Evolutionary conservation across 495 filamentous ascomycete species (phyloP), one percentile per base, ranked within the genome.

Genomic region (Terfezia claveryi): DNA sequence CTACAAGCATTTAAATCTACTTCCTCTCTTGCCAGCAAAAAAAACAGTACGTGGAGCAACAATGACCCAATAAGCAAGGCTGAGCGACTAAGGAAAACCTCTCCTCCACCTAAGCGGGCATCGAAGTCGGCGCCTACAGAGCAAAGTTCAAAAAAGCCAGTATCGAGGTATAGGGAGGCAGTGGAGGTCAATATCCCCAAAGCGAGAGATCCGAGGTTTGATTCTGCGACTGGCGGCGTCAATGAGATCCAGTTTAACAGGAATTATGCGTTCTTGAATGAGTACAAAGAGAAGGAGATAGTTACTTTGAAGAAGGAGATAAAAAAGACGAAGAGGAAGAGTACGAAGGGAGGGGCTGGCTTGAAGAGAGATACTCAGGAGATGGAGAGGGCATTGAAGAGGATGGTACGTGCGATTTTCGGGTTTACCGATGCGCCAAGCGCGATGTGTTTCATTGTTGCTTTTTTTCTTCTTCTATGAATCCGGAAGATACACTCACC

Each of bases 91-190:
- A 49, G 64, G 66, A 61, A 70, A 57, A 60, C 54, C 51, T 23
- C 61, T 65, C n/a, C 49, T 55, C 8, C 61, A 41, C 56, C 69
- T 12, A 68, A 66, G 17, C 80, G 87, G 10, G 61, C 78, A 23
- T 83, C 73, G 66, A 98, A 98, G 66, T 87, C 96, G 66, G 91
- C 91, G 0, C 91, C 91, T 0, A 74, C 77, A 52, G 80, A 85
- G 46, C 73, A 85, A 55, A 80, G 84, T 1, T 83, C 81, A 68
- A 94, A 88, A 67, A 77, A 76, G 10, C 80, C 80, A 23, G 89
- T 98, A 23, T 79, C 82, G 7, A 80, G 91, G 49, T 80, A 73
- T 62, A 84, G 87, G 8, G 79, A 76, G 37, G 80, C 87, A 17
- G 70, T 95, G 36, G 62, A 67, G 5, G 67, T 72, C 6, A 61